phyloP scores from a whole-genome alignment of 1,284 basidiomycete species.

The Takashimella tepidaria region DNA sequence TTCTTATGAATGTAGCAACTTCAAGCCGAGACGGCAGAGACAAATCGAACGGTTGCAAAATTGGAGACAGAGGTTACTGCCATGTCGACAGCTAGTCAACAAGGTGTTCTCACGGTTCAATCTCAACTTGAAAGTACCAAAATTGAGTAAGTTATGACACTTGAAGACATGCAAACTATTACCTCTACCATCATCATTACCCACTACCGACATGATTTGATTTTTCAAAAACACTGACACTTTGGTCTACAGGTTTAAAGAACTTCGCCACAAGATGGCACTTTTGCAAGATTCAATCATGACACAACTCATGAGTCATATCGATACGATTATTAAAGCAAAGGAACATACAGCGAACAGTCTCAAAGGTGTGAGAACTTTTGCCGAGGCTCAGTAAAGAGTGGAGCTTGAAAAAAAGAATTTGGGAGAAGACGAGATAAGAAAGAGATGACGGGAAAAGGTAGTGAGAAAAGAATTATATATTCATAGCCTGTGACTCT shows the following conservation, averaged over 20 bases:
- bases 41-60: slow-evolving; percentile 30
- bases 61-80: slow-evolving; percentile 36
- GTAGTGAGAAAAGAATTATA: too few relatives aligned
- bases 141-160: slow-evolving; percentile 41
- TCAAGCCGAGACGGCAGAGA: slow-evolving; percentile 27
- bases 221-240: background rate
- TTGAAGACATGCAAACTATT: too few relatives aligned
- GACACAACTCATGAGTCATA: slow-evolving; percentile 33
- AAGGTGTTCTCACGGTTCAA: slow-evolving; percentile 33
- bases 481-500: too few relatives aligned
- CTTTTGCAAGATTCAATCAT: slow-evolving; percentile 35
- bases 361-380: slow-evolving; percentile 32
- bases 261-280: slow-evolving; percentile 39
- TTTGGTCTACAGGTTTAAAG: slow-evolving; percentile 30
- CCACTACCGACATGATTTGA: too few relatives aligned
- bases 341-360: slow-evolving; percentile 42
- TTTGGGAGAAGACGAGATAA: too few relatives aligned
- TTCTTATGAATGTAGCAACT: slow-evolving; percentile 34
- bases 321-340: slow-evolving; percentile 40
- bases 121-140: slow-evolving; percentile 36
- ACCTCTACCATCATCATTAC: too few relatives aligned
- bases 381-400: slow-evolving; percentile 40
- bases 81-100: slow-evolving; percentile 35
- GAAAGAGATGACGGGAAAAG: too few relatives aligned
- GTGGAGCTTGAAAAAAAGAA: too few relatives aligned